phyloP scores from a whole-genome alignment of 768 basidiomycete species.

The Psilocybe cyanescens region DNA sequence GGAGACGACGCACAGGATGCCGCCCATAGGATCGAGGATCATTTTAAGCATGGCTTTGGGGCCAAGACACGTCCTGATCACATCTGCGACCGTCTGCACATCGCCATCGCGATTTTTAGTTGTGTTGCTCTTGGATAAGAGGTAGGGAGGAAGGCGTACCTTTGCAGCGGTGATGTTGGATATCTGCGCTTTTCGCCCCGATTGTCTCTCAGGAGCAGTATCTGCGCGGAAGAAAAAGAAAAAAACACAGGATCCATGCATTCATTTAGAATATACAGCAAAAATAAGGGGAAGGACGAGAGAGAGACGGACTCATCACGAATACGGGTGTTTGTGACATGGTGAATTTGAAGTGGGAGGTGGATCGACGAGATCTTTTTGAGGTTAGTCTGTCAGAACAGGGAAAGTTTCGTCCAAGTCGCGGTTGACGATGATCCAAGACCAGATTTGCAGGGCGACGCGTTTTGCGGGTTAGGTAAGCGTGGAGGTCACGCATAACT shows the following conservation, averaged over 20 bases:
- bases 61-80: conserved; percentile 95
- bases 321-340: conserved; percentile 80
- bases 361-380: background rate
- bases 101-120: conserved; percentile 2
- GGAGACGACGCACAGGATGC: conserved; percentile 75
- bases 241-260: no score
- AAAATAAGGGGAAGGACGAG: conserved; percentile 1
- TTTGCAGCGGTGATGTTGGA: conserved; percentile 98
- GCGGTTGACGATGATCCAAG: background rate
- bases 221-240: conserved; percentile 48
- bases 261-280: no score
- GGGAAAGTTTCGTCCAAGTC: background rate
- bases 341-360: conserved; percentile 8
- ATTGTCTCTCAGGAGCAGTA: conserved; percentile 91
- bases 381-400: background rate
- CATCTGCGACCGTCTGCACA: conserved; percentile 91
- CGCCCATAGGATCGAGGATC: conserved; percentile 99
- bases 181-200: conserved; percentile 93
- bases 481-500: background rate
- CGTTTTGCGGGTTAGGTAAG: background rate
- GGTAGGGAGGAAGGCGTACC: conserved; percentile 45
- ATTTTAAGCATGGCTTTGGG: conserved; percentile 99
- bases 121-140: background rate
- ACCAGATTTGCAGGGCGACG: background rate
- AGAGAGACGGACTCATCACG: conserved; percentile 67